Evolutionary conservation across 106 monocot species (phyloP), one percentile per base, ranked within the genome.

Genomic region (Narthecium ossifragum): DNA sequence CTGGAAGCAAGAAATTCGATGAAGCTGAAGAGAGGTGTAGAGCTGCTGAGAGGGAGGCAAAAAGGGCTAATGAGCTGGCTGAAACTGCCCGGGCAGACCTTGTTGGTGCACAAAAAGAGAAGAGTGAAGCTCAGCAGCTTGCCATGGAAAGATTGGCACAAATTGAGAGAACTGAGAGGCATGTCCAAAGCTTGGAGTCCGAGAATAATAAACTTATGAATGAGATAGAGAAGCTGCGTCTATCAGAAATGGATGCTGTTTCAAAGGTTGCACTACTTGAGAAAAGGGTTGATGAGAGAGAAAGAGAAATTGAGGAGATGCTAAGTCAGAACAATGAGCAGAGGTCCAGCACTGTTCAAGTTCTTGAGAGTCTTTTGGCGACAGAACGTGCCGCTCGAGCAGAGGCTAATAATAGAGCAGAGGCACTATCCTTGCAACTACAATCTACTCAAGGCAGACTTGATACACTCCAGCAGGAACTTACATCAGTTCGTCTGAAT

Each of bases 281-380:
- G 64, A 46, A 51, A 32, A 75, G 78, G 32, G 82, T 94, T 13
- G 90, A 86, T 4, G 83, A 94, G 51, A 70, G 90, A 49, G 94
- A 94, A 45, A 77, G 61, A 62, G 94, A 90, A 65, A 90, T 94
- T 24, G 94, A 90, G 69, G 80, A 83, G 58, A 72, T 86, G 75
- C 24, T 94, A 72, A 80, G 68, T 56, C 68, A 61, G 52, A 94
- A 68, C 69, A 94, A 94, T 17, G 88, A 90, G 71, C 90, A 94
- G 49, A 74, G 94, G 22, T 94, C 94, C n/a, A 90, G 61, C 65
- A 94, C 94, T 0, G 94, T 94, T 18, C 94, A 94, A 64, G 86
- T 94, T 36, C 89, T 94, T 36, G 90, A 94, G 55, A 70, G 73
- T 60, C 77, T 94, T 18, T 63, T 94, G 52, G 83, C 77, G 2